phyloP scores from a whole-genome alignment of 768 basidiomycete genomes.

The Boletus sensibilis region DNA sequence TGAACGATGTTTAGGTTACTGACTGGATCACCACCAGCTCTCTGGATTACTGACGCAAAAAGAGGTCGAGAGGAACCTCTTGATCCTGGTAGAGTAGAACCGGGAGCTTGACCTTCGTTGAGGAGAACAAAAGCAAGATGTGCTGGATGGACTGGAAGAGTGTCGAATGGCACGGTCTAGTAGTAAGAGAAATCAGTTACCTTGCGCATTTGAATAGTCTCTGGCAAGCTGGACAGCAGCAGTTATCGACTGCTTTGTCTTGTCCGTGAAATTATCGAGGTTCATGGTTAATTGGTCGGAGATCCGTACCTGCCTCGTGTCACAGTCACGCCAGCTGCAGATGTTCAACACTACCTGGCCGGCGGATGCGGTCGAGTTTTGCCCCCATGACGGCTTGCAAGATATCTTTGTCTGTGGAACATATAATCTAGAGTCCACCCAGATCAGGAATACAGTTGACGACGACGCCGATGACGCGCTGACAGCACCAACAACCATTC shows the following conservation, averaged over 20 bases:
- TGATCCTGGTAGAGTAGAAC: constrained; percentile 35
- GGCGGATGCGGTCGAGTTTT: constrained; percentile 91
- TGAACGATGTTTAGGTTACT: constrained; percentile 22
- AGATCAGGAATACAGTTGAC: not conserved
- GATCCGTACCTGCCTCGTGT: not conserved
- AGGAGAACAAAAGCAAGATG: constrained; percentile 83
- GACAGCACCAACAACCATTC: constrained; percentile 15
- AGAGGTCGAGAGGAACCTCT: constrained; percentile 49
- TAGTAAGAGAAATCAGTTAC: constrained; percentile 35
- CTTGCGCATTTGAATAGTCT: constrained; percentile 81
- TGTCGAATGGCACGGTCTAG: not conserved
- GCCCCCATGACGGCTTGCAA: constrained; percentile 59
- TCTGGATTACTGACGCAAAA: constrained; percentile 74
- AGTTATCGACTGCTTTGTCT: constrained; percentile 65
- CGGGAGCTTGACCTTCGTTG: constrained; percentile 54
- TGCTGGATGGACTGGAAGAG: constrained; percentile 64
- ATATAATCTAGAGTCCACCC: constrained; percentile 66
- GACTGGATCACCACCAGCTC: constrained; percentile 84
- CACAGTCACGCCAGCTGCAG: constrained; percentile 2
- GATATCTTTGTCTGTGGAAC: constrained; percentile 87
- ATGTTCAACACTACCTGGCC: constrained; percentile 71
- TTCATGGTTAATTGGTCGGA: constrained; percentile 34
- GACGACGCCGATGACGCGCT: constrained; percentile 1
- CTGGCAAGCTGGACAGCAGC: constrained; percentile 79
- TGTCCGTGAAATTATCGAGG: constrained; percentile 80